A percentile compares a stretch with the other conserved stretches of the same genome.
These are phyloP conservation scores for Dunaliella primolecta DNA, from an alignment of 139 green algal species.

Conservation along the genomic window DNA sequence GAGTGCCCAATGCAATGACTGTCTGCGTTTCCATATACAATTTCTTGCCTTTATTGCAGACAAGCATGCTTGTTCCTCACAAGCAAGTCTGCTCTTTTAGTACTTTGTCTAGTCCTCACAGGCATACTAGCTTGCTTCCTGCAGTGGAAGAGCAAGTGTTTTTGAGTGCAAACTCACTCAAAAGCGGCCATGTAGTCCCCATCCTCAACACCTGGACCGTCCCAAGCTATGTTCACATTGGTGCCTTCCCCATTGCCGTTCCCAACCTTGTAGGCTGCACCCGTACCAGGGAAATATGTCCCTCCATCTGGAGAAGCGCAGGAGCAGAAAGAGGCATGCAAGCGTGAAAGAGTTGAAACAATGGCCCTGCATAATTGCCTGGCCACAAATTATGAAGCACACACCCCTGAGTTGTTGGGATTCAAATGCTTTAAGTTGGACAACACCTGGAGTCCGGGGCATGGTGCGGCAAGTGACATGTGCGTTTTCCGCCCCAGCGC, in stretches of 20 bases:
- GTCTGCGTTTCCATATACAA: no score
- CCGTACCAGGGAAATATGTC: constrained; percentile 62
- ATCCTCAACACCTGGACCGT: constrained; percentile 44
- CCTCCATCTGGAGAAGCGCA: constrained; percentile 21
- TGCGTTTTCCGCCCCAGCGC: no score
- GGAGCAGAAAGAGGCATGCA: background rate
- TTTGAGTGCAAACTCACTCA: no score
- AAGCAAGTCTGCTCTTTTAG: no score
- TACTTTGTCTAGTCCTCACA: no score
- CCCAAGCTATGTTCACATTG: constrained; percentile 74
- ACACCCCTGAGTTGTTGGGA: background rate
- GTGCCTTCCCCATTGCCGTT: constrained; percentile 45
- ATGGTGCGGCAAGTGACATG: background rate
- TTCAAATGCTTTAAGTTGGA: background rate
- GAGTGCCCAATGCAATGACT: no score
- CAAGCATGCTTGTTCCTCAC: no score
- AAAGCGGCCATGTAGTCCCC: constrained; percentile 71
- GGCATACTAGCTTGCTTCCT: no score
- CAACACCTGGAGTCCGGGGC: no score
- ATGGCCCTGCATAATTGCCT: background rate
- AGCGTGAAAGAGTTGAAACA: background rate
- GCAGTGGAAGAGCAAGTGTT: no score
- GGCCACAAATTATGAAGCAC: background rate
- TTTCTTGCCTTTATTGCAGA: no score
- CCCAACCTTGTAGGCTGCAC: constrained; percentile 38